Evolutionary conservation across 805 yeast genomes (phyloP).

Genomic region (Starmera amethionina): DNA sequence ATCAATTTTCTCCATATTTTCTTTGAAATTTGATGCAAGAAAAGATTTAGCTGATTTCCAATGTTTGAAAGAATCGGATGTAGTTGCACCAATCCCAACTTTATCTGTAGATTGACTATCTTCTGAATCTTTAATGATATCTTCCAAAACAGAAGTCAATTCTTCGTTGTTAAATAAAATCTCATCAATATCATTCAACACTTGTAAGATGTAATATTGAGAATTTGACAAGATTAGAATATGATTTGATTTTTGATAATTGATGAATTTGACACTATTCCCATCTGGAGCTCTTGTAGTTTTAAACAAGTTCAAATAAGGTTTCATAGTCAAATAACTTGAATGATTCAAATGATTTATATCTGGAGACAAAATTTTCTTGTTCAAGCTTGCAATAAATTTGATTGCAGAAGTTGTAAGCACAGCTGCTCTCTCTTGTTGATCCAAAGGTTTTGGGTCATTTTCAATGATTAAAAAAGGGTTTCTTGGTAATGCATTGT

Average conservation of each 20-base stretch:
- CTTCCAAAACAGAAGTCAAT: constrained; percentile 51
- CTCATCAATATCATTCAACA: constrained; percentile 58
- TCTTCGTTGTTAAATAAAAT: constrained; percentile 58
- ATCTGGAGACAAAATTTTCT: constrained; percentile 47
- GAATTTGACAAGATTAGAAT: constrained; percentile 69
- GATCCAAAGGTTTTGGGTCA: constrained; percentile 69
- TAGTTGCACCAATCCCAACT: constrained; percentile 71
- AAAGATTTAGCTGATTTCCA: constrained; percentile 70
- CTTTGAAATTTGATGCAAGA: constrained; percentile 29
- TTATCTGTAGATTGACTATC: constrained; percentile 53
- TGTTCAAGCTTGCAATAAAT: constrained; percentile 51
- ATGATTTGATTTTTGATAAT: constrained; percentile 57
- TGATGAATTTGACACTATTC: constrained; percentile 65
- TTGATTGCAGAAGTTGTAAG: constrained; percentile 57
- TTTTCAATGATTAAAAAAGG: constrained; percentile 69
- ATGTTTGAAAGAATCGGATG: constrained; percentile 75
- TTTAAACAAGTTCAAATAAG: constrained; percentile 60
- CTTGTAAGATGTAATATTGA: constrained; percentile 84
- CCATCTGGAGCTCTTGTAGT: constrained; percentile 47
- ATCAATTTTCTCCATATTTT: constrained; percentile 42
- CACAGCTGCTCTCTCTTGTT: constrained; percentile 58
- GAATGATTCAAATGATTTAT: constrained; percentile 32
- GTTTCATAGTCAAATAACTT: constrained; percentile 53
- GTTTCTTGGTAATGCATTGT: constrained; percentile 54
- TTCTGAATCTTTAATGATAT: constrained; percentile 62